Conservation (phyloP, 179 eudicot species). For the Drosera spatulata region DNA sequence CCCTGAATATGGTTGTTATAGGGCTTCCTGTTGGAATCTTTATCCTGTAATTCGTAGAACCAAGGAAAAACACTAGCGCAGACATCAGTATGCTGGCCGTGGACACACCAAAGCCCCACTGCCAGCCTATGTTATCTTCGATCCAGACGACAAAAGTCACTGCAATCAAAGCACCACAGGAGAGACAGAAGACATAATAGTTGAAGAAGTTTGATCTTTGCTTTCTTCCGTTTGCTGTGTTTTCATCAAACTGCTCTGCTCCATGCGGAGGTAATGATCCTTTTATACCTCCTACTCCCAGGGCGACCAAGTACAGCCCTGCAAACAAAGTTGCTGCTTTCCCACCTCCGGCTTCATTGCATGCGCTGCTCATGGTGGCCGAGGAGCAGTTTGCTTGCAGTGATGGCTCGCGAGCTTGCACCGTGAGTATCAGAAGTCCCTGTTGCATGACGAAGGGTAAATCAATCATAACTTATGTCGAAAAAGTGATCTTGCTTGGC, state of each 20-base stretch:
- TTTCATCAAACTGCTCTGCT: conserved; percentile 67
- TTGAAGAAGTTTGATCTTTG: conserved; percentile 52
- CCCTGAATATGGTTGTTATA: conserved; percentile 68
- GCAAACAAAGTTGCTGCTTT: conserved; percentile 31
- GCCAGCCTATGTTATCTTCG: conserved; percentile 46
- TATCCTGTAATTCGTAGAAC: conserved; percentile 23
- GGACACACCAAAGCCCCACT: conserved; percentile 44
- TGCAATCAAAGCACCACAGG: conserved; percentile 51
- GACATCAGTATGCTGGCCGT: conserved; percentile 26
- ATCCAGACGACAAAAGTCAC: conserved; percentile 52
- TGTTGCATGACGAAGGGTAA: conserved; percentile 13
- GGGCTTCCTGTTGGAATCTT: conserved; percentile 89
- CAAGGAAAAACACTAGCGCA: conserved; percentile 21
- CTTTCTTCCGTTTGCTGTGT: conserved; percentile 30
- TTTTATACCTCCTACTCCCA: conserved; percentile 69
- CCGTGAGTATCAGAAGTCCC: conserved; percentile 48
- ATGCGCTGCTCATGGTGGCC: conserved; percentile 10
- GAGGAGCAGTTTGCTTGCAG: conserved; percentile 14
- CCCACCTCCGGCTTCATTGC: conserved; percentile 25
- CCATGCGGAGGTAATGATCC: conserved; percentile 66
- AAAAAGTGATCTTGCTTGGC: too few relatives aligned
- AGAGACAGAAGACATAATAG: conserved; percentile 40
- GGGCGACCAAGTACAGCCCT: conserved; percentile 42
- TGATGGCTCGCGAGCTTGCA: conserved; percentile 22
- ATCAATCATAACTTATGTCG: too few relatives aligned